Evolutionary conservation across 176 grass and related monocot genomes (phyloP), one percentile per base, ranked within the genome.

Genomic region (Zoysia japonica): DNA sequence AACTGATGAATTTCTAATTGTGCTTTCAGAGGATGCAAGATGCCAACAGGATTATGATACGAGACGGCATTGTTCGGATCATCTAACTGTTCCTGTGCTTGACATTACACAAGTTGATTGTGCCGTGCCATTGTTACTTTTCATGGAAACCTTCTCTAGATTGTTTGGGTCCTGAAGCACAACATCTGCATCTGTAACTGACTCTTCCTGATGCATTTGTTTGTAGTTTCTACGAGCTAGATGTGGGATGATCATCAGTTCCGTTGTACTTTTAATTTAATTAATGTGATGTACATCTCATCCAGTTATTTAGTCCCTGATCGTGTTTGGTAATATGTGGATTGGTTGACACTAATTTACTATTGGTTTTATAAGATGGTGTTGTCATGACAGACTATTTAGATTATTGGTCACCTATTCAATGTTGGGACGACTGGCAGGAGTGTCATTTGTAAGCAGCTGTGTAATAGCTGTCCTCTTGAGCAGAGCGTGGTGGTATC

Each of bases 41-140:
- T 47, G 70, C 76, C 11, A 99, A 99, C 71, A 89, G 96, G 83
- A 85, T 99, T 69, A 99, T 99, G 96, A 95, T 99, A 81, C 84
- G 85, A 47, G 90, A 99, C 12, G 88, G 85, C 56, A 78, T 89
- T 66, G 90, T 99, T 74, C 87, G 89, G 42, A 90, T 99, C 74
- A 95, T 99, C 57, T 99, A 86, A 89, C 41, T 56, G 6, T 3
- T 28, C 11, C 55, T 37, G 37, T 67, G 2, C 64, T 84, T 56
- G 38, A 9, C 59, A 7, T 19, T 72, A 67, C 45, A 53, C 19
- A 44, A 40, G 37, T 37, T 71, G 60, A 51, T 67, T 76, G 15
- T 72, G 36, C 44, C 36, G 2, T 75, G 42, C 12, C 54, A 57
- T 46, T 15, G 2, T 77, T 67, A 19, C 60, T 6, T 56, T 16